phyloP scores from a whole-genome alignment of 495 filamentous ascomycete genomes.

The Evernia prunastri region DNA sequence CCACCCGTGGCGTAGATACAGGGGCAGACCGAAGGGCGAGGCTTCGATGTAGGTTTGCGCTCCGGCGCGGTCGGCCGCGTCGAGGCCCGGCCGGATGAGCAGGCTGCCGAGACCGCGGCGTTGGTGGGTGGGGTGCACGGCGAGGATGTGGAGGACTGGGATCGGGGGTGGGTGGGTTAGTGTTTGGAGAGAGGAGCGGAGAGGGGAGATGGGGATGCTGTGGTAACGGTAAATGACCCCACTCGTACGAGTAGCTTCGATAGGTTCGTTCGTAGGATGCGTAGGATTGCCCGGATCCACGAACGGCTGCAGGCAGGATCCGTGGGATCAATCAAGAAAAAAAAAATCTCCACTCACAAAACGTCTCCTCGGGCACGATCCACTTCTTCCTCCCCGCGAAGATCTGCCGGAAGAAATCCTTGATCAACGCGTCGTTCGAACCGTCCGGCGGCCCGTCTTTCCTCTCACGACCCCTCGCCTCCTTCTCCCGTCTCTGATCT shows the following conservation, averaged over 20 bases:
- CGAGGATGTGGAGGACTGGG: constrained; percentile 36
- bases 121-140: constrained; percentile 40
- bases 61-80: constrained; percentile 44
- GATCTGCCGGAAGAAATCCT: constrained; percentile 20
- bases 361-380: constrained; percentile 15
- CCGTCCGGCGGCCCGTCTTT: constrained; percentile 6
- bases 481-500: constrained; percentile 13
- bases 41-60: constrained; percentile 48
- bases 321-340: neutral
- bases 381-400: constrained; percentile 11
- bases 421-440: constrained; percentile 12
- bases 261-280: no score
- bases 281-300: no score
- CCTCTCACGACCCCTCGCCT: neutral
- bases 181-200: no score
- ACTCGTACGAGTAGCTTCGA: no score
- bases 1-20: constrained; percentile 54
- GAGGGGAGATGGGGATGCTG: no score
- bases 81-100: constrained; percentile 44
- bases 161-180: neutral
- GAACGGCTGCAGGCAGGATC: no score
- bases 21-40: constrained; percentile 40
- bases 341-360: constrained; percentile 14
- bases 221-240: no score
- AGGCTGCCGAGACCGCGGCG: constrained; percentile 44